A percentile compares a stretch with the other conserved stretches of the same genome.
Conservation (phyloP, 2,329 filamentous ascomycete genomes). For the Fusarium setosum region DNA sequence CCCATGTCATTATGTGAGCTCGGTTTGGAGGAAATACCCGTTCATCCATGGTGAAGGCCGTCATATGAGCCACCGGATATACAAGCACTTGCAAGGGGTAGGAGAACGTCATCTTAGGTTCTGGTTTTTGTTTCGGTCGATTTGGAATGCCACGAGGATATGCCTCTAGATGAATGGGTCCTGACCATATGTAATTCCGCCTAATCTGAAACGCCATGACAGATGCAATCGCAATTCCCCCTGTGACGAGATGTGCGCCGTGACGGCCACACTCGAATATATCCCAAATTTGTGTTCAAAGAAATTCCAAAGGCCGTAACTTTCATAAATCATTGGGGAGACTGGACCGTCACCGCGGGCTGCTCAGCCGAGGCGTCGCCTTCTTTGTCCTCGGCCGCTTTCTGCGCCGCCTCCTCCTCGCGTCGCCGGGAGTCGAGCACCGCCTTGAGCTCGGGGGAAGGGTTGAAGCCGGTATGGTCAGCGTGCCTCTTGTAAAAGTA, state of each 20-base stretch:
- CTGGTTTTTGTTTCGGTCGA: conserved; percentile 2
- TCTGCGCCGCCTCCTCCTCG: conserved; percentile 53
- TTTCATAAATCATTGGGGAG: conserved; percentile 42
- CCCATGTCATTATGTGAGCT: neutral
- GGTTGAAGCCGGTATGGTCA: conserved; percentile 86
- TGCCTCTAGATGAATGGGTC: conserved; percentile 26
- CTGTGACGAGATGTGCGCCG: conserved; percentile 23
- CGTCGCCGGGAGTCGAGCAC: conserved; percentile 67
- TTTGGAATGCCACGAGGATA: conserved; percentile 12
- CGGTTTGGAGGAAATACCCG: neutral
- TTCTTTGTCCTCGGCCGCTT: conserved; percentile 34
- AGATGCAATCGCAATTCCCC: conserved; percentile 41
- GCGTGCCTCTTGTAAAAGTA: conserved; percentile 92
- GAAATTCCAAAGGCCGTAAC: conserved; percentile 23
- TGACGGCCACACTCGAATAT: conserved; percentile 21
- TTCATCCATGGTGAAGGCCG: too few relatives aligned
- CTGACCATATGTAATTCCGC: conserved; percentile 29
- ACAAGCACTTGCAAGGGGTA: neutral
- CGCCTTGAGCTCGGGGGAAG: conserved; percentile 67
- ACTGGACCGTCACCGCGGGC: conserved; percentile 41
- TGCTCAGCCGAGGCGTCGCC: conserved; percentile 35
- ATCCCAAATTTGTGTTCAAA: conserved; percentile 12
- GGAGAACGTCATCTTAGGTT: neutral
- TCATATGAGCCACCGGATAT: neutral
- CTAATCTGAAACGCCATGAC: conserved; percentile 45